Percentiles rank a stretch among this genome's conserved stretches.
Conservation (phyloP, 495 filamentous ascomycete species). For the Aspergillus taichungensis region DNA sequence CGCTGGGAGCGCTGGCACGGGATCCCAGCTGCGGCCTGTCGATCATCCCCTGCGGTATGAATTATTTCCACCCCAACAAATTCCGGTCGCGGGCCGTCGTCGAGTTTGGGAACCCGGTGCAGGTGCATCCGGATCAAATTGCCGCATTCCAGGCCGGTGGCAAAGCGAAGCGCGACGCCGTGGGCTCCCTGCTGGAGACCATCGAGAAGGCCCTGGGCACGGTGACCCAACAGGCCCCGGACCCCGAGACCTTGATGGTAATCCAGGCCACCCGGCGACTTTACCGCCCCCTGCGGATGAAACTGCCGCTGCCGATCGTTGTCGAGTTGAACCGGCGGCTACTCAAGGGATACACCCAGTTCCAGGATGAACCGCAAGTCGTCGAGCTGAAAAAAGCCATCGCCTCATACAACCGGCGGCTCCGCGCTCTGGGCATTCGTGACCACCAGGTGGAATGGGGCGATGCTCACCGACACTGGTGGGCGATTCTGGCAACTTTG, state of each 20-base stretch:
- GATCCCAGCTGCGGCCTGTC: conserved; percentile 81
- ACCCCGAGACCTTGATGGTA: conserved; percentile 96
- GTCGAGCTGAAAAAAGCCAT: conserved; percentile 70
- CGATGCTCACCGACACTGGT: conserved; percentile 70
- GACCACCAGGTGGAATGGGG: conserved; percentile 94
- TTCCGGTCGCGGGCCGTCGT: conserved; percentile 97
- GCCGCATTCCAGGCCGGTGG: conserved; percentile 75
- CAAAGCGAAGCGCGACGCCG: conserved; percentile 75
- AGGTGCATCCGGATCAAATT: conserved; percentile 56
- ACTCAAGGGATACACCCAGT: conserved; percentile 83
- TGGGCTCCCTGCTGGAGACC: conserved; percentile 69
- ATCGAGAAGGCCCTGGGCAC: conserved; percentile 77
- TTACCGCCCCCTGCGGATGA: conserved; percentile 91
- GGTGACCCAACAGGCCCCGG: conserved; percentile 87
- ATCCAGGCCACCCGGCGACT: conserved; percentile 91
- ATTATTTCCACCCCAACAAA: conserved; percentile 99
- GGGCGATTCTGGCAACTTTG: conserved; percentile 48
- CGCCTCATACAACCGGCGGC: conserved; percentile 77
- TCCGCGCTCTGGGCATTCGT: conserved; percentile 77
- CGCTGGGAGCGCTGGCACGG: conserved; percentile 78
- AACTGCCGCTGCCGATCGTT: conserved; percentile 85
- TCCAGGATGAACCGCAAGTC: conserved; percentile 86
- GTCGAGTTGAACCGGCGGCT: conserved; percentile 94
- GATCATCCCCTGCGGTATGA: conserved; percentile 99
- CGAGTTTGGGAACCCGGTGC: conserved; percentile 85